These are phyloP conservation scores for Claviceps digitariae DNA, from an alignment of 2,329 filamentous ascomycete genomes.

Conservation along the genomic window DNA sequence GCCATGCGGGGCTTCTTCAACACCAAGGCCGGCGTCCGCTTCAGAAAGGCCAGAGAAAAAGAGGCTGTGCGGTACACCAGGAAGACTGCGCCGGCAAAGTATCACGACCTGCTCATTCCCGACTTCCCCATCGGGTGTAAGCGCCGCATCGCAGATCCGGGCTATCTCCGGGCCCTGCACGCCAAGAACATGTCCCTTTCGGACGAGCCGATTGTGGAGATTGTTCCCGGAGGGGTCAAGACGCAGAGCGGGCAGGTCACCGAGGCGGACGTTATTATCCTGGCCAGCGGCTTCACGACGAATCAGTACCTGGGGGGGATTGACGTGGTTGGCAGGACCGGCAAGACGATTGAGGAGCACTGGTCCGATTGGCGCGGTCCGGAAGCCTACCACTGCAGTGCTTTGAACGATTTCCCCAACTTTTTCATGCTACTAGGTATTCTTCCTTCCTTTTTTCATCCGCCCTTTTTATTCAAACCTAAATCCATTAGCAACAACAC, in stretches of 20 bases:
- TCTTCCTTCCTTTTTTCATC: too few relatives aligned
- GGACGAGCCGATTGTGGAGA: conserved; percentile 31
- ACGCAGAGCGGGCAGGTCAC: conserved; percentile 24
- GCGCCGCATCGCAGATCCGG: conserved; percentile 44
- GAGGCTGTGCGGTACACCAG: conserved; percentile 28
- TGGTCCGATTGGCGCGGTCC: conserved; percentile 47
- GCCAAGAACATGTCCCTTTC: conserved; percentile 32
- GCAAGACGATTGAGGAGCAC: conserved; percentile 36
- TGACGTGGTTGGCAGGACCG: conserved; percentile 35
- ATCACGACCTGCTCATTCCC: conserved; percentile 47
- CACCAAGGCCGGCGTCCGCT: conserved; percentile 21
- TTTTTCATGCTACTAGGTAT: conserved; percentile 46
- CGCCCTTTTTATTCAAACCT: too few relatives aligned
- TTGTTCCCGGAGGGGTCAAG: conserved; percentile 28
- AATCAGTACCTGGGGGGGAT: conserved; percentile 40
- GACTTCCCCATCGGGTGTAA: conserved; percentile 52
- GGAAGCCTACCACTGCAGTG: conserved; percentile 46
- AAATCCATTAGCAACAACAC: too few relatives aligned
- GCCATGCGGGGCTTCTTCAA: conserved; percentile 23
- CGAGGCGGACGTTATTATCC: conserved; percentile 44
- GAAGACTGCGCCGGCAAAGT: conserved; percentile 39
- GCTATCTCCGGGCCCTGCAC: conserved; percentile 40
- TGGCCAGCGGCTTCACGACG: conserved; percentile 48
- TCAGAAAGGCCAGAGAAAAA: conserved; percentile 23
- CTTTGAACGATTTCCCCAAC: conserved; percentile 49